These are phyloP conservation scores for Elaeis oleifera DNA, from an alignment of 202 grass and related monocot genomes.

Conservation along the genomic window DNA sequence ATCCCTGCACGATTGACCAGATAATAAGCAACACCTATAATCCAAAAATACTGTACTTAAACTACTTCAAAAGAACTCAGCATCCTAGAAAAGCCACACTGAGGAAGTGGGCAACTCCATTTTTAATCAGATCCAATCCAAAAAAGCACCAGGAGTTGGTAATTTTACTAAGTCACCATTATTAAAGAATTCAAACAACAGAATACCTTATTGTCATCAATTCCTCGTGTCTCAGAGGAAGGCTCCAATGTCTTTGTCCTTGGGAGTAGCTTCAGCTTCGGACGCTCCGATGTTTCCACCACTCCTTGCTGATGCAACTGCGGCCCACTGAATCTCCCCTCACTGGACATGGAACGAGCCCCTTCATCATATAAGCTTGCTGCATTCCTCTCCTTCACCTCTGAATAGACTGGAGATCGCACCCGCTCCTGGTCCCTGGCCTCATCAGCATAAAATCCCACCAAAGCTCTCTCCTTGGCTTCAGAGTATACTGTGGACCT, in stretches of 20 bases:
- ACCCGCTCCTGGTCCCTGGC: slow-evolving; percentile 25
- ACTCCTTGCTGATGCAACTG: slow-evolving; percentile 12
- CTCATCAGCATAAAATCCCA: neutral
- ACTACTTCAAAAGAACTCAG: too few species aligned
- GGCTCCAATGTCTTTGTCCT: slow-evolving; percentile 56
- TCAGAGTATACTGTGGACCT: neutral
- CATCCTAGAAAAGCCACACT: too few species aligned
- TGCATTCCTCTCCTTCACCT: slow-evolving; percentile 30
- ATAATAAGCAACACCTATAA: too few species aligned
- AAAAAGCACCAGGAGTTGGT: too few species aligned
- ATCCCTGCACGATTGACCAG: slow-evolving; percentile 31
- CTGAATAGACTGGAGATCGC: slow-evolving; percentile 40
- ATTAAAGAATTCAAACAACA: neutral
- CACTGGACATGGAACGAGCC: slow-evolving; percentile 51
- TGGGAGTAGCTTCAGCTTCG: slow-evolving; percentile 81
- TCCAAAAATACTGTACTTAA: too few species aligned
- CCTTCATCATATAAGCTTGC: slow-evolving; percentile 15
- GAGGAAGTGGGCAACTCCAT: too few species aligned
- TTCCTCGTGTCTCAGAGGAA: slow-evolving; percentile 27
- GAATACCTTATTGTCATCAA: slow-evolving; percentile 44
- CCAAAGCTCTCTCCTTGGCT: neutral
- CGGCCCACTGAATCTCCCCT: slow-evolving; percentile 44
- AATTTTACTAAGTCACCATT: too few species aligned
- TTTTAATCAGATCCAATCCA: too few species aligned
- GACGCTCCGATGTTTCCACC: slow-evolving; percentile 42